Evolutionary conservation across 2,329 filamentous ascomycete genomes (phyloP).

Genomic region (Beauveria brongniartii): DNA sequence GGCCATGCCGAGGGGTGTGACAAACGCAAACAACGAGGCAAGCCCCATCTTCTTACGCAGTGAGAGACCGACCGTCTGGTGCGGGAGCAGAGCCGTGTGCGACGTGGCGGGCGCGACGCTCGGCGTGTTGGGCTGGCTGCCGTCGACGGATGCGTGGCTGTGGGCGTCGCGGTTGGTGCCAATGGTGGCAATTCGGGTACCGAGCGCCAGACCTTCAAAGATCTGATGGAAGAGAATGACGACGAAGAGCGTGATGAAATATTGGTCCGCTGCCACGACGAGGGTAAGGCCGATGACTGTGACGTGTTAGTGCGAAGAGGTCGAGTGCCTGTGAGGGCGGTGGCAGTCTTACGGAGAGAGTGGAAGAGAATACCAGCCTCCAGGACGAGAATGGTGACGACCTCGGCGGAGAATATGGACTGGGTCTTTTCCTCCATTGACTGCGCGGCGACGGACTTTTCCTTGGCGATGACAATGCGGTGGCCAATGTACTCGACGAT

Average conservation of each 20-base stretch:
- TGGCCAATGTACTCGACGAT: conserved; percentile 60
- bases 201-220: conserved; percentile 69
- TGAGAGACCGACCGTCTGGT: conserved; percentile 20
- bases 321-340: neutral
- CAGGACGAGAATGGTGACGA: conserved; percentile 58
- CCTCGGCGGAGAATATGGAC: conserved; percentile 31
- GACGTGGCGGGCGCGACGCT: conserved; percentile 12
- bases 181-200: conserved; percentile 59
- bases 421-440: conserved; percentile 18
- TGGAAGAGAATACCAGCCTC: conserved; percentile 71
- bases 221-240: conserved; percentile 74
- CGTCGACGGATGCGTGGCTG: conserved; percentile 12
- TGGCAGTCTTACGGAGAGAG: conserved; percentile 47
- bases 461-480: conserved; percentile 41
- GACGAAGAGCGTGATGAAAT: conserved; percentile 49
- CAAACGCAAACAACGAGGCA: conserved; percentile 55
- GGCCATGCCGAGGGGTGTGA: conserved; percentile 72
- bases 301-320: neutral
- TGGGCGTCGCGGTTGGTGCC: conserved; percentile 22
- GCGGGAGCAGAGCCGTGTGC: conserved; percentile 11
- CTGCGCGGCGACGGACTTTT: conserved; percentile 20
- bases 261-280: conserved; percentile 49
- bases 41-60: conserved; percentile 50
- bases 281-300: conserved; percentile 56
- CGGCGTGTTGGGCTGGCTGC: conserved; percentile 12